Evolutionary conservation across 768 basidiomycete species (phyloP).

Genomic region (Suillus ampliporus): DNA sequence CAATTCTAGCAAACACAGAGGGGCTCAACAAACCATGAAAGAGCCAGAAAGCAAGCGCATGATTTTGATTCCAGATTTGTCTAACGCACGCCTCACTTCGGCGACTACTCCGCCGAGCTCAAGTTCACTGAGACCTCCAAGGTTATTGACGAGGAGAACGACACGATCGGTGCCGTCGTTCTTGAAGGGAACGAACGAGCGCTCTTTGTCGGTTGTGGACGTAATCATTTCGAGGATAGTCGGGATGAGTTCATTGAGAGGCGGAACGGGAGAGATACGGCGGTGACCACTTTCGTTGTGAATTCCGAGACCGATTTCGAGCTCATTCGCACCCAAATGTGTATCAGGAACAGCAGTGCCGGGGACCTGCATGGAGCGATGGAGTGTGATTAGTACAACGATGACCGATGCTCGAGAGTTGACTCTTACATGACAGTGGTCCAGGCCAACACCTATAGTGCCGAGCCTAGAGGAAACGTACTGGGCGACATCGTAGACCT

Average conservation of each 20-base stretch:
- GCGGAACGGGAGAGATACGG: conserved; percentile 72
- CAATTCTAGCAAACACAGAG: neutral
- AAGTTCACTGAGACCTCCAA: conserved; percentile 84
- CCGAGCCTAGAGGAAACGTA: conserved; percentile 70
- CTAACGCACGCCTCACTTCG: conserved; percentile 62
- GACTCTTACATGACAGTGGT: conserved; percentile 79
- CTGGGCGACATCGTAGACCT: conserved; percentile 70
- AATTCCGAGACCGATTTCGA: conserved; percentile 91
- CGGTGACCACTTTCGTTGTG: conserved; percentile 87
- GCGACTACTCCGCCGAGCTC: conserved; percentile 74
- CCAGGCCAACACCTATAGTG: conserved; percentile 86
- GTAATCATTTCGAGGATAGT: conserved; percentile 72
- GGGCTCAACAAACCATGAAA: conserved; percentile 70
- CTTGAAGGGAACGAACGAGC: conserved; percentile 76
- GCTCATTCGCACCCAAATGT: conserved; percentile 63
- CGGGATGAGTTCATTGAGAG: conserved; percentile 71
- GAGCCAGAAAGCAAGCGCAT: conserved; percentile 76
- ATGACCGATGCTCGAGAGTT: neutral
- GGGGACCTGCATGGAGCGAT: conserved; percentile 60
- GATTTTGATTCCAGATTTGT: conserved; percentile 58
- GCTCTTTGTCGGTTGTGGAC: conserved; percentile 75
- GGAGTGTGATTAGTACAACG: neutral
- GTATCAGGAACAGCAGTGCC: conserved; percentile 67
- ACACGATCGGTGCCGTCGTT: conserved; percentile 68
- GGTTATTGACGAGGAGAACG: conserved; percentile 85